Percentiles rank a stretch among this genome's conserved stretches.
These are phyloP conservation scores for Ambrosiella beaveri DNA, from an alignment of 2,329 filamentous ascomycete species.

Conservation along the genomic window DNA sequence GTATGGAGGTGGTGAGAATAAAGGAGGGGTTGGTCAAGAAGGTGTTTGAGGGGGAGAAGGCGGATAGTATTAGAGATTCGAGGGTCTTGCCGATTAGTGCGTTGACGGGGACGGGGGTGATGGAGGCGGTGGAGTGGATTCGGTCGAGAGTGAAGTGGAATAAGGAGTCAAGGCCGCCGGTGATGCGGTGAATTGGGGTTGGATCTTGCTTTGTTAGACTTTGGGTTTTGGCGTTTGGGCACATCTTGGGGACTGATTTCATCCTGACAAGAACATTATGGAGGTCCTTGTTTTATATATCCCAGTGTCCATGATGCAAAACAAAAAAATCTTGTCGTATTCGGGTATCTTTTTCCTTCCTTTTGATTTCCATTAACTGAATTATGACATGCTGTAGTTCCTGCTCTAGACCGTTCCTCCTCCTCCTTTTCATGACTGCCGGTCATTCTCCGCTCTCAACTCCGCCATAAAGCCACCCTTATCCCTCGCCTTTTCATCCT, in stretches of 20 bases:
- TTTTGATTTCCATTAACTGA: conserved; percentile 3
- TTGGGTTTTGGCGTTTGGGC: conserved; percentile 2
- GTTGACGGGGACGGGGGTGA: conserved; percentile 72
- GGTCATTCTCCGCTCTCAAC: conserved; percentile 67
- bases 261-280: neutral
- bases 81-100: conserved; percentile 82
- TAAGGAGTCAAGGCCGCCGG: conserved; percentile 76
- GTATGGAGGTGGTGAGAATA: conserved; percentile 89
- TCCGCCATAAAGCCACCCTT: conserved; percentile 65
- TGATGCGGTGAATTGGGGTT: conserved; percentile 58
- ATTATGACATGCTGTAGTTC: conserved; percentile 1
- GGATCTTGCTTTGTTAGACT: conserved; percentile 4
- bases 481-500: conserved; percentile 63
- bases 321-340: neutral
- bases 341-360: conserved; percentile 11
- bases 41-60: conserved; percentile 90
- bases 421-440: conserved; percentile 19
- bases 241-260: neutral
- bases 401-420: conserved; percentile 1
- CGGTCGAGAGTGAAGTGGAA: conserved; percentile 89
- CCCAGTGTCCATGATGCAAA: neutral
- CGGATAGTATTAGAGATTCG: conserved; percentile 70
- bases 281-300: neutral
- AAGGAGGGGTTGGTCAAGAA: conserved; percentile 92
- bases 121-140: conserved; percentile 94